Conservation (phyloP, 2,329 filamentous ascomycete species). For the Penicillium sp. region DNA sequence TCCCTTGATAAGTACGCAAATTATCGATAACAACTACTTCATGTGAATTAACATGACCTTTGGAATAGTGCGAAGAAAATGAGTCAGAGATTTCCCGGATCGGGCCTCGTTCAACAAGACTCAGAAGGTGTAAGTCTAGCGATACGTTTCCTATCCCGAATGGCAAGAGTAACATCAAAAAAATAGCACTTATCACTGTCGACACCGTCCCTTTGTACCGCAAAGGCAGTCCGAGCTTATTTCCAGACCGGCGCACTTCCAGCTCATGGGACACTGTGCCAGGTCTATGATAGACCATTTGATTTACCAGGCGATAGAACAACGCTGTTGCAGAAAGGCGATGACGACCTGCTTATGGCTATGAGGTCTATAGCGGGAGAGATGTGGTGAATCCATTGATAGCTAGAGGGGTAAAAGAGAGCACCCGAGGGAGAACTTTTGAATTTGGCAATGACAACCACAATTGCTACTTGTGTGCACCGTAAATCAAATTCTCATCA, state of each 20-base stretch:
- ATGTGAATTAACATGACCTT: neutral
- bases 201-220: neutral
- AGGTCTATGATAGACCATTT: neutral
- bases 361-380: neutral
- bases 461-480: no score
- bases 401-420: neutral
- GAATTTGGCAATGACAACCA: no score
- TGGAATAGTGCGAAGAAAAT: conserved; percentile 10
- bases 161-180: neutral
- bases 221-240: neutral
- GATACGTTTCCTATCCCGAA: neutral
- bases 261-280: neutral
- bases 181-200: neutral
- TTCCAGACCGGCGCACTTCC: neutral
- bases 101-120: conserved; percentile 15
- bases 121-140: conserved; percentile 15
- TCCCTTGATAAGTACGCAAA: conserved; percentile 39
- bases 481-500: no score
- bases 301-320: neutral
- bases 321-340: neutral
- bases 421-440: no score
- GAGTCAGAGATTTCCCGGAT: conserved; percentile 13
- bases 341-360: neutral
- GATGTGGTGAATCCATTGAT: neutral
- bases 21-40: neutral